Conservation (phyloP, 305 asterid genomes). For the Ilex paraguariensis region DNA sequence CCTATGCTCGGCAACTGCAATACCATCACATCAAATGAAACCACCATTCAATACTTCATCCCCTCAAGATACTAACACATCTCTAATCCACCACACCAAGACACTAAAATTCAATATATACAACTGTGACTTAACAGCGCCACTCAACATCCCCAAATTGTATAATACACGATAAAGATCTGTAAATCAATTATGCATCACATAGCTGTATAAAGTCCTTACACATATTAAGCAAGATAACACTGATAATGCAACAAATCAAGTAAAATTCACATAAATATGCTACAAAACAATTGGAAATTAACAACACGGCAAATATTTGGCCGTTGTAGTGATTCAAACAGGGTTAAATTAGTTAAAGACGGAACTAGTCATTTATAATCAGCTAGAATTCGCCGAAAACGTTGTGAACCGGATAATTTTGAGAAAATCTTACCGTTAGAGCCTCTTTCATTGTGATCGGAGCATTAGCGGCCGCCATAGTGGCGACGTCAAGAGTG, state of each 20-base stretch:
- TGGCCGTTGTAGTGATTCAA: conserved; percentile 2
- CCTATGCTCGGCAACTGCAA: conserved; percentile 95
- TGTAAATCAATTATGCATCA: conserved; percentile 16
- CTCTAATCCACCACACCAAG: background rate
- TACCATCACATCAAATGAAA: conserved; percentile 27
- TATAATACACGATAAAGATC: conserved; percentile 20
- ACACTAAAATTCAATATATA: background rate
- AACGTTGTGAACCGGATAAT: conserved; percentile 7
- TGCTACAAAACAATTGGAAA: background rate
- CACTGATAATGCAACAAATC: conserved; percentile 20
- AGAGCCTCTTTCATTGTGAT: conserved; percentile 63
- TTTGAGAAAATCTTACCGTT: conserved; percentile 30
- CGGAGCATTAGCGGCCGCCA: conserved; percentile 70
- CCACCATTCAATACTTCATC: conserved; percentile 19
- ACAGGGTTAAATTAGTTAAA: conserved; percentile 13
- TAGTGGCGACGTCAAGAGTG: conserved; percentile 31
- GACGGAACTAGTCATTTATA: background rate
- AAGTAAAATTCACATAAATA: conserved; percentile 7
- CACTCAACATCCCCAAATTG: conserved; percentile 6
- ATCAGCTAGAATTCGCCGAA: conserved; percentile 10
- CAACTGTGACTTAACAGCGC: background rate
- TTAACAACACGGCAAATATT: background rate
- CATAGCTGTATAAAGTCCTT: conserved; percentile 16
- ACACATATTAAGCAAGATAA: conserved; percentile 14
- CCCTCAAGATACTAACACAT: background rate